These are phyloP conservation scores for Colletotrichum ledebouriae DNA, from an alignment of 2,329 filamentous ascomycete genomes.

Conservation along the genomic window DNA sequence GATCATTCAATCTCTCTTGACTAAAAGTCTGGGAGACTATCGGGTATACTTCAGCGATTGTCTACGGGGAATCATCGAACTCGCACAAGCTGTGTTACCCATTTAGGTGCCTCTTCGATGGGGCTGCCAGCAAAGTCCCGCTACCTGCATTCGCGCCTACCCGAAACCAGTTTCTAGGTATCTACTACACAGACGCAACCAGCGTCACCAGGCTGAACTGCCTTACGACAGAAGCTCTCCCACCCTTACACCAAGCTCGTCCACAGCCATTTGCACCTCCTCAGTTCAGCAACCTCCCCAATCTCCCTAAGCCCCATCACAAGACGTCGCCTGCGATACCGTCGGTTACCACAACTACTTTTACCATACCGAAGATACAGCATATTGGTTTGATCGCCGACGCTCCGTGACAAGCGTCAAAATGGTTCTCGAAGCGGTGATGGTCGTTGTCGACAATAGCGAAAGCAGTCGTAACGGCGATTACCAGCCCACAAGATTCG, in stretches of 20 bases:
- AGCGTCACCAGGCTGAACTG: slow-evolving; percentile 59
- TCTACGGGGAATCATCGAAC: no score
- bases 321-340: not conserved
- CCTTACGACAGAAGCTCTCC: slow-evolving; percentile 54
- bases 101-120: not conserved
- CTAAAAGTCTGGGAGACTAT: no score
- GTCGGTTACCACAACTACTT: not conserved
- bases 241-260: slow-evolving; percentile 46
- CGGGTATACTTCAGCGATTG: no score
- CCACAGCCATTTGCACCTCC: slow-evolving; percentile 44
- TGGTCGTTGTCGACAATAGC: slow-evolving; percentile 99
- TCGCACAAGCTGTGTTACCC: no score
- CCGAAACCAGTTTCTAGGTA: not conserved
- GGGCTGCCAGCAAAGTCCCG: not conserved
- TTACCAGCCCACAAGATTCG: slow-evolving; percentile 90
- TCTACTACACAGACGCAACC: slow-evolving; percentile 31
- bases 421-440: slow-evolving; percentile 99
- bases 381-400: not conserved
- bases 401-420: slow-evolving; percentile 62
- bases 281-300: slow-evolving; percentile 34
- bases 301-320: not conserved
- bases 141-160: not conserved
- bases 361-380: not conserved
- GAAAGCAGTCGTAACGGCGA: slow-evolving; percentile 98
- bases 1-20: no score